phyloP scores from a whole-genome alignment of 169 alveolate genomes.

The Plasmodium gallinaceum region DNA sequence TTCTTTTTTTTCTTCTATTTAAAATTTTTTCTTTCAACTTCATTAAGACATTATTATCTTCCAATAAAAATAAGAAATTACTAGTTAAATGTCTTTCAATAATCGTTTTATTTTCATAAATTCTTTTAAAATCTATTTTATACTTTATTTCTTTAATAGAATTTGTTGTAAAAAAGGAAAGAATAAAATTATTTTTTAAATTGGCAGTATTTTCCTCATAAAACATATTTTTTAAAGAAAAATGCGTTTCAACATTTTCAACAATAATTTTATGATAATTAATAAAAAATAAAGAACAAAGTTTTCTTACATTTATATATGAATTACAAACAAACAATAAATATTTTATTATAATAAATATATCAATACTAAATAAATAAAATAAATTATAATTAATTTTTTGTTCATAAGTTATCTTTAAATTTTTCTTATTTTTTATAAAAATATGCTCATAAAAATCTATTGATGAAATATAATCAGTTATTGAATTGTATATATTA shows the following conservation, averaged over 20 bases:
- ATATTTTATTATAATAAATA: slow-evolving; percentile 17
- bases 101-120: slow-evolving; percentile 4
- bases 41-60: not conserved
- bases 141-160: not conserved
- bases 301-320: slow-evolving; percentile 21
- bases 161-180: not conserved
- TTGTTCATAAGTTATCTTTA: not conserved
- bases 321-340: slow-evolving; percentile 19
- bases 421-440: not conserved
- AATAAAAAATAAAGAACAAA: slow-evolving; percentile 34
- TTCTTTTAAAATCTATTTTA: not conserved
- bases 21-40: not conserved
- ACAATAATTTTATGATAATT: slow-evolving; percentile 24
- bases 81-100: slow-evolving; percentile 21
- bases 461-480: not conserved
- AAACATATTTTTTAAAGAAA: not conserved
- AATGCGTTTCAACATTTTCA: slow-evolving; percentile 28
- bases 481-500: slow-evolving; percentile 15
- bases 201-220: too few relatives aligned
- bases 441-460: slow-evolving; percentile 13
- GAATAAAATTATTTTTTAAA: not conserved
- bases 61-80: slow-evolving; percentile 23
- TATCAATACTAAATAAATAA: slow-evolving; percentile 26
- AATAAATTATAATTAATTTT: slow-evolving; percentile 39
- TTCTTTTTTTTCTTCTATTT: slow-evolving; percentile 14